Evolutionary conservation across 345 rosid genomes (phyloP), one percentile per base, ranked within the genome.

Genomic region (Melaleuca quinquenervia): DNA sequence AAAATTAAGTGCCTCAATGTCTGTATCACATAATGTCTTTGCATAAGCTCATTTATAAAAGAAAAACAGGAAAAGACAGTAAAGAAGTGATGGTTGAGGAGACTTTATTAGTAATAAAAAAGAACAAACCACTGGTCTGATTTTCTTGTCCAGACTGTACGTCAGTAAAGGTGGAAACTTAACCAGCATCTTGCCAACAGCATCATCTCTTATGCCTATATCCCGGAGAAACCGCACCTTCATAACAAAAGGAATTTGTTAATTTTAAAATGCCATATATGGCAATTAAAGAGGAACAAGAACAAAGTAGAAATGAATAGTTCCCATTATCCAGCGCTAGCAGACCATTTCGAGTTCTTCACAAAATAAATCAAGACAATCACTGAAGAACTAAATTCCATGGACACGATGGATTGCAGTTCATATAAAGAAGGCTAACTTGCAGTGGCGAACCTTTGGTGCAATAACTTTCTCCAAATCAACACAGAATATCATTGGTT

Each of bases 121-220:
- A 85, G 86, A 58, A 95, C 96, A 86, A 87, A 97, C 98, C 98
- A 95, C 98, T 6, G 96, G 95, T 85, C 95, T 93, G 86, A 97
- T 96, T 94, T 96, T 97, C 95, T 93, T 96, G 91, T 93, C 50
- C 82, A 96, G 95, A 90, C 94, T 93, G 89, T 93, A 91, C 11
- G 98, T 96, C 85, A 96, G 89, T 70, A 94, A 87, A 8, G 95
- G 91, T 84, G 99, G 98, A 89, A 94, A 97, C 92, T 96, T 97
- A 50, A 92, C 98, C 86, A 97, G 89, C 98, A 97, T 97, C 88
- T 96, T 92, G 56, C 98, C 96, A 18, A 97, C 92, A 84, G 95
- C 96, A 62, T 94, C 96, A 60, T 96, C 94, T 87, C 93, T 91
- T 80, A 97, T 91, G 52, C 99, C 99, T 84, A 97, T 88, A 84